phyloP scores from a whole-genome alignment of 305 asterid genomes.

The Rubia balearica region DNA sequence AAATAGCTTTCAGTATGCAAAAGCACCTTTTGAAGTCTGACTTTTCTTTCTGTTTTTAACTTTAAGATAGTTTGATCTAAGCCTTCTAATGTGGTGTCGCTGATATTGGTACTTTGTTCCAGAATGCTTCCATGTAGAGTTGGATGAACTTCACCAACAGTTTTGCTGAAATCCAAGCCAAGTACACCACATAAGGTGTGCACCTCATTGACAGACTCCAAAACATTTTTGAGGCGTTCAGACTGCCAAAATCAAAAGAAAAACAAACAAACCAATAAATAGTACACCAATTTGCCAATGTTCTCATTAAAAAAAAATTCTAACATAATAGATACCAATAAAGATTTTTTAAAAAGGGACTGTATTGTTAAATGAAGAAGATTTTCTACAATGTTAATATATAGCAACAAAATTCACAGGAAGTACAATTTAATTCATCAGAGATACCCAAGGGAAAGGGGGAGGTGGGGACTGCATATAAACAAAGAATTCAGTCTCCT shows the following conservation, averaged over 20 bases:
- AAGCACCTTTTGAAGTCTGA: slow-evolving; percentile 73
- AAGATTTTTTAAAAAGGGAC: background rate
- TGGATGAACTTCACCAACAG: slow-evolving; percentile 78
- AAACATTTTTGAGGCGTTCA: slow-evolving; percentile 66
- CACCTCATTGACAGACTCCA: slow-evolving; percentile 76
- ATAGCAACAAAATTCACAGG: background rate
- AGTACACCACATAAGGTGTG: slow-evolving; percentile 74
- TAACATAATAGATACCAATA: background rate
- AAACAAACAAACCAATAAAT: background rate
- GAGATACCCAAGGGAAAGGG: background rate
- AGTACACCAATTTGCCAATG: background rate
- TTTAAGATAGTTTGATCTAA: slow-evolving; percentile 55
- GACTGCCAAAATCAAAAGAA: slow-evolving; percentile 41
- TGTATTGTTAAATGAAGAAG: background rate
- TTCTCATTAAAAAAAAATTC: background rate
- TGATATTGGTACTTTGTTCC: slow-evolving; percentile 67
- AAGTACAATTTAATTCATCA: background rate
- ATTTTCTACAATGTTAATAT: background rate
- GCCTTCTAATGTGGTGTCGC: slow-evolving; percentile 71
- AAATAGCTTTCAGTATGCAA: slow-evolving; percentile 12
- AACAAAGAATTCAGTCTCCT: background rate
- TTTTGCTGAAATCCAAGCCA: slow-evolving; percentile 68
- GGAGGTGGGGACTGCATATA: no score
- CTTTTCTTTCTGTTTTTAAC: slow-evolving; percentile 66
- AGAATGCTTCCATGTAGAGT: slow-evolving; percentile 58